Base-by-base conservation (phyloP, 208 protist genomes). In the Crithidia mellificae region DNA sequence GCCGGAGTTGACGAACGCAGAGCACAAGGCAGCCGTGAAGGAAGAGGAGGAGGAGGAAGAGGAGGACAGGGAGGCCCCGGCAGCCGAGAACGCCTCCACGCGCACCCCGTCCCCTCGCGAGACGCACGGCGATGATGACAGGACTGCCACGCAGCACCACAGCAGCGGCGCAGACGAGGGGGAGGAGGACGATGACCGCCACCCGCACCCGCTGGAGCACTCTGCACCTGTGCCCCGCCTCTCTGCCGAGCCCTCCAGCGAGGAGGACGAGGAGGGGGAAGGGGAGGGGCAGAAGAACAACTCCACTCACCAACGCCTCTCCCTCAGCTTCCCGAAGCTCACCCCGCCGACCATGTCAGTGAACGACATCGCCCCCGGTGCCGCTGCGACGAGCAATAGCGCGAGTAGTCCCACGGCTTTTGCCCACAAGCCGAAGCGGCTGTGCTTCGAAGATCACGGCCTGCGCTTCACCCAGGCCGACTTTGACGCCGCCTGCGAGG, bases 391-490 rank as follows among this genome's bases (percentile, higher is more conserved):
- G 25, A 20, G 9, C 2, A 30, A 19, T 6, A 15, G 30, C 6
- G 22, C 20, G 6, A 4, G 20, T 51, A 20, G 20, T 29, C n/a
- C 6, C 46, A 20, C 22, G 3, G 2, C 22, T 27, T 19, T 12
- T 17, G 4, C 29, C 9, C 52, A 29, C 50, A 24, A 38, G 15
- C 36, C 22, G n/a, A 43, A 36, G 52, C 63, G 49, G 41, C 41
- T 68, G 38, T 52, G 63, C 52, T 68, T 59, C 14, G 63, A 68
- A 52, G 63, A 59, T n/a, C 46, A 57, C 52, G 52, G 41, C 25
- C 19, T 68, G 14, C 50, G 32, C 36, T 68, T 68, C 52, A 68
- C 63, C 1, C 51, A 68, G 27, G 38, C 52, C 1, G 63, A 68
- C 52, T 68, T 68, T 41, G 39, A 59, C 29, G 63, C 38, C 2